Percentiles rank a stretch among this genome's conserved stretches.
These are phyloP conservation scores for Neoboletus subvelutipes DNA, from an alignment of 768 basidiomycete genomes.

Conservation along the genomic window DNA sequence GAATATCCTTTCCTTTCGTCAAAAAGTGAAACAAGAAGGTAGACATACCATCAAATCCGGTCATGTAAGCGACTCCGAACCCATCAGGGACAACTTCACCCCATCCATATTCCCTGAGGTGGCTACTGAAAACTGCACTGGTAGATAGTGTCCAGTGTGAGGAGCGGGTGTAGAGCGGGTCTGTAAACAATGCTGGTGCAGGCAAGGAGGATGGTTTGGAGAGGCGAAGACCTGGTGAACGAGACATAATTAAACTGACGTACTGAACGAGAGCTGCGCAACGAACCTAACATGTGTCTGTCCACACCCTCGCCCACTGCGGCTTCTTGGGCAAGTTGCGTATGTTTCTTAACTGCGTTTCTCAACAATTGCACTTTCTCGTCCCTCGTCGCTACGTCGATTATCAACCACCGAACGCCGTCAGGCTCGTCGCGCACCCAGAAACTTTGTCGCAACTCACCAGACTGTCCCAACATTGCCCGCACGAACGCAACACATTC, in stretches of 20 bases:
- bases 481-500: conserved; percentile 78
- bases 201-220: conserved; percentile 59
- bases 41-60: conserved; percentile 72
- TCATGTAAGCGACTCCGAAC: conserved; percentile 93
- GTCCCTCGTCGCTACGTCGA: conserved; percentile 28
- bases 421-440: neutral
- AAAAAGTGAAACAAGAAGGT: neutral
- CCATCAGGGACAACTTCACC: conserved; percentile 94
- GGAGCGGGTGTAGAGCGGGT: conserved; percentile 70
- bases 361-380: conserved; percentile 55
- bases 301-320: conserved; percentile 77
- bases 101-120: conserved; percentile 88
- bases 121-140: conserved; percentile 82
- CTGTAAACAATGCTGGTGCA: conserved; percentile 68
- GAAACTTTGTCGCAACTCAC: conserved; percentile 17
- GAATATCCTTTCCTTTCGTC: neutral
- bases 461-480: conserved; percentile 62
- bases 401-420: neutral
- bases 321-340: conserved; percentile 61
- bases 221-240: conserved; percentile 63
- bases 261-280: neutral
- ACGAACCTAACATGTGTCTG: conserved; percentile 79
- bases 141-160: conserved; percentile 90
- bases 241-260: neutral
- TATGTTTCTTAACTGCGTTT: conserved; percentile 63